Base-by-base conservation (phyloP, 192 early-diverging fungal genomes). In the Backusella sp. region DNA sequence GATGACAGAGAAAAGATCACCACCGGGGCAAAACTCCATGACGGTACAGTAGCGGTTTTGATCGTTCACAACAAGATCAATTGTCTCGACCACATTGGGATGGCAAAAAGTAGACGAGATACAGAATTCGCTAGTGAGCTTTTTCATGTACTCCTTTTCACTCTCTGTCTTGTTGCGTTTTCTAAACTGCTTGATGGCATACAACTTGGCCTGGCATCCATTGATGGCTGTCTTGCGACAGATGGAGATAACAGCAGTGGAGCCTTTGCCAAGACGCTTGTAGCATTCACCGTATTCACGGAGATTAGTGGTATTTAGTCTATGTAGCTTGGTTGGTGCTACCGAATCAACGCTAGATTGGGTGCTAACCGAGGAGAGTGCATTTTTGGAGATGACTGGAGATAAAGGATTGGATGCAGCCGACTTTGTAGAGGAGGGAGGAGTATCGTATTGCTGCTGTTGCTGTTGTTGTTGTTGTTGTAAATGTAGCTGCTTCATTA, bases 111-210 rank as follows among this genome's bases (percentile, higher is more conserved):
- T 94, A 8, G 95, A 97, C 56, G 90, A 91, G 74, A 99, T 98
- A 86, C 97, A 97, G 81, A 98, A 99, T 85, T 98, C 97, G 82
- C 91, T 88, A 35, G 92, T 94, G 73, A 98, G 84, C 85, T 98
- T 98, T 83, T 98, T 98, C 84, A 98, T 87, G 84, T 97, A 98
- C 70, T 96, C 94, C 83, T 95, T 95, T 88, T 97, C 91, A 6
- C 91, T 91, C 88, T 98, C 96, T 76, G 92, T 88, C 80, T 92
- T 92, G 59, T 87, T 84, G 67, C 93, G 88, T 35, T 77, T 77
- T 71, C 96, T 87, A 85, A 98, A 98, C 74, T 98, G 94, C 82
- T 98, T 98, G 79, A 98, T 90, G 15, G 96, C 97, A 77, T 89
- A 97, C 44, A 93, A 86, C 79, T 92, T 92, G 37, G 91, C 90